These are phyloP conservation scores for Epichloe gansuensis DNA, from an alignment of 2,329 filamentous ascomycete species.

Conservation along the genomic window DNA sequence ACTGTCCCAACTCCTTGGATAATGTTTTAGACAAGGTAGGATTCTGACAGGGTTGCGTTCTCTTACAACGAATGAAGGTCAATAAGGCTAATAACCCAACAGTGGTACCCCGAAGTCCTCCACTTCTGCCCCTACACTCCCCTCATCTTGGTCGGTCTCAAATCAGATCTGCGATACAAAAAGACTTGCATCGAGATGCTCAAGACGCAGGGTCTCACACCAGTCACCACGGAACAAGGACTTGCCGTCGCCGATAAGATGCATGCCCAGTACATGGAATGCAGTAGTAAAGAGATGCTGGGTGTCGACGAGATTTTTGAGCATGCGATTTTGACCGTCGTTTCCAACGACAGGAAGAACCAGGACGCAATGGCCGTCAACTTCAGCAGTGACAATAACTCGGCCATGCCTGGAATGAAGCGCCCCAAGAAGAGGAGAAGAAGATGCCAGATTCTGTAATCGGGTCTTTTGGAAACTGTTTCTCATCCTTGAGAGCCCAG, in stretches of 20 bases:
- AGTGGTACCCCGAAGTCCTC: conserved; percentile 99
- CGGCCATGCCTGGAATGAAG: conserved; percentile 30
- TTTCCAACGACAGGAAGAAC: conserved; percentile 63
- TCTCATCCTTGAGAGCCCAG: not conserved
- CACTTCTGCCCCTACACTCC: conserved; percentile 98
- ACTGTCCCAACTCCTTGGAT: conserved; percentile 94
- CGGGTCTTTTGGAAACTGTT: not conserved
- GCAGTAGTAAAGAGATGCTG: conserved; percentile 93
- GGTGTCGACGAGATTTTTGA: conserved; percentile 97
- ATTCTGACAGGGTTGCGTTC: not conserved
- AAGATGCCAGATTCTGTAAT: conserved; percentile 67
- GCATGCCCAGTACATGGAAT: conserved; percentile 93
- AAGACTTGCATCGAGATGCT: conserved; percentile 96
- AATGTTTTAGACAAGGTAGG: conserved; percentile 97
- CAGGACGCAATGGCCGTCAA: conserved; percentile 34
- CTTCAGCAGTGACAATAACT: conserved; percentile 24
- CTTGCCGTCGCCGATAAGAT: conserved; percentile 81
- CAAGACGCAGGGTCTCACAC: conserved; percentile 92
- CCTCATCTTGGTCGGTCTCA: conserved; percentile 87
- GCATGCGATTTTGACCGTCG: conserved; percentile 76
- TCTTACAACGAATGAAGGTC: no score
- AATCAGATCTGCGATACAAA: conserved; percentile 92
- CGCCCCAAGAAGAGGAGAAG: conserved; percentile 67
- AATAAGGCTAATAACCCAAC: conserved; percentile 3
- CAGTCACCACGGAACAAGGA: conserved; percentile 85